A percentile compares a stretch with the other conserved stretches of the same genome.
phyloP scores from a whole-genome alignment of 192 early-diverging fungal species.

The Blastocladiella britannica region DNA sequence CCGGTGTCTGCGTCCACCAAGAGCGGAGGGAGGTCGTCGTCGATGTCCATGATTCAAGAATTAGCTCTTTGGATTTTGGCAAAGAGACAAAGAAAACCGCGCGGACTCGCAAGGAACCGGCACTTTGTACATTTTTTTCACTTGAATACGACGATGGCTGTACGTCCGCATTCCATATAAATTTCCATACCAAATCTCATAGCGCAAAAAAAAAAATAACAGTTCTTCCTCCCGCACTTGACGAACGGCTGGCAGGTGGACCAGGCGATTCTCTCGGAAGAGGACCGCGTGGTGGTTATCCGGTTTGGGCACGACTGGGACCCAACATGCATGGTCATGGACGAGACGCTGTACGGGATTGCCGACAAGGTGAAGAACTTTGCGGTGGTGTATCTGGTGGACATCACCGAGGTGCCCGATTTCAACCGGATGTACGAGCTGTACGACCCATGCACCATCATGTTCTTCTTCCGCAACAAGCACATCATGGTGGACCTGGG shows the following conservation, averaged over 20 bases:
- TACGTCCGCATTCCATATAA: too few species aligned
- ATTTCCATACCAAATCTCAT: too few species aligned
- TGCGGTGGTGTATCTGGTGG: slow-evolving; percentile 89
- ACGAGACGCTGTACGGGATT: slow-evolving; percentile 79
- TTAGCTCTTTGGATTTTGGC: too few species aligned
- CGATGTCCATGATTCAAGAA: too few species aligned
- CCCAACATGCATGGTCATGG: slow-evolving; percentile 89
- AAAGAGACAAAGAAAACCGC: too few species aligned
- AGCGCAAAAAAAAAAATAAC: too few species aligned
- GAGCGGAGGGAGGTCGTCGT: too few species aligned
- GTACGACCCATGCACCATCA: slow-evolving; percentile 92
- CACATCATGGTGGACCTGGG: slow-evolving; percentile 98
- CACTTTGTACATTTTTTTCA: too few species aligned
- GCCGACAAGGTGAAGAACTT: slow-evolving; percentile 96
- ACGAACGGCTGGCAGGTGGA: slow-evolving; percentile 90
- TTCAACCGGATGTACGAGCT: slow-evolving; percentile 95
- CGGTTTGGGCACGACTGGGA: slow-evolving; percentile 97
- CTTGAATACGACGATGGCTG: too few species aligned
- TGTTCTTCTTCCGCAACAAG: slow-evolving; percentile 94
- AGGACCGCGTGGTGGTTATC: slow-evolving; percentile 89
- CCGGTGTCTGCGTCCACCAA: too few species aligned
- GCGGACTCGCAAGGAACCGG: too few species aligned
- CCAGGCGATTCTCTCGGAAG: slow-evolving; percentile 92
- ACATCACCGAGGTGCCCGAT: slow-evolving; percentile 85
- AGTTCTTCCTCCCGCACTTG: slow-evolving; percentile 40